Evolutionary conservation across 2,329 filamentous ascomycete species (phyloP).

Genomic region (Apiospora kogelbergensis): DNA sequence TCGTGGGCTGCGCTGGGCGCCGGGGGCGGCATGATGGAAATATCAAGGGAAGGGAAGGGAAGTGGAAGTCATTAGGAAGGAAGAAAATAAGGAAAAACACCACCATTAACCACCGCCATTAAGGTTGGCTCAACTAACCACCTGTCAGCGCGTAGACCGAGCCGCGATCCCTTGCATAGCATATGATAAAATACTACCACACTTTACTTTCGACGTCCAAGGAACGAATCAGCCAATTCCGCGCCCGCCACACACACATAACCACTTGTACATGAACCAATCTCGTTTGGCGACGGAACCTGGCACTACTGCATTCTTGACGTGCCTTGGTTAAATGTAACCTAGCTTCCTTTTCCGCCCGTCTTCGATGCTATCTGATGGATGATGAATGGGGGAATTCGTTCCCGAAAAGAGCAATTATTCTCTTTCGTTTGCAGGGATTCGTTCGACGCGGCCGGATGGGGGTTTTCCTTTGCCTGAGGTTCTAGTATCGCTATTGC

Average conservation of each 20-base stretch:
- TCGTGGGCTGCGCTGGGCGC: neutral
- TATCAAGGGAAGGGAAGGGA: neutral
- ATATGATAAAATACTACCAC: neutral
- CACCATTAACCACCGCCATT: neutral
- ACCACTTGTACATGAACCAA: neutral
- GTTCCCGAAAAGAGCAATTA: neutral
- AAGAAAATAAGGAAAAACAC: neutral
- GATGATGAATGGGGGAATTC: neutral
- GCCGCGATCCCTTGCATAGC: constrained; percentile 1
- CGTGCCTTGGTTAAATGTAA: neutral
- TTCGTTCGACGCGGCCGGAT: neutral
- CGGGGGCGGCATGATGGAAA: neutral
- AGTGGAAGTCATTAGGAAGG: neutral
- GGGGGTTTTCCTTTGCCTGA: neutral
- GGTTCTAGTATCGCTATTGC: neutral
- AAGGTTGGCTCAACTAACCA: neutral
- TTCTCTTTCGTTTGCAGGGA: neutral
- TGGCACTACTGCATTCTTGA: neutral
- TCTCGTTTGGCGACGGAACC: neutral
- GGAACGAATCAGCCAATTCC: neutral
- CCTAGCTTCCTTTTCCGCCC: neutral
- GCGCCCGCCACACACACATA: neutral
- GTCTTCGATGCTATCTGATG: neutral
- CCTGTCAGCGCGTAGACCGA: neutral
- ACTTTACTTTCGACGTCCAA: neutral